Evolutionary conservation across 495 filamentous ascomycete species (phyloP), one percentile per base, ranked within the genome.

Genomic region (Neurospora pannonica): DNA sequence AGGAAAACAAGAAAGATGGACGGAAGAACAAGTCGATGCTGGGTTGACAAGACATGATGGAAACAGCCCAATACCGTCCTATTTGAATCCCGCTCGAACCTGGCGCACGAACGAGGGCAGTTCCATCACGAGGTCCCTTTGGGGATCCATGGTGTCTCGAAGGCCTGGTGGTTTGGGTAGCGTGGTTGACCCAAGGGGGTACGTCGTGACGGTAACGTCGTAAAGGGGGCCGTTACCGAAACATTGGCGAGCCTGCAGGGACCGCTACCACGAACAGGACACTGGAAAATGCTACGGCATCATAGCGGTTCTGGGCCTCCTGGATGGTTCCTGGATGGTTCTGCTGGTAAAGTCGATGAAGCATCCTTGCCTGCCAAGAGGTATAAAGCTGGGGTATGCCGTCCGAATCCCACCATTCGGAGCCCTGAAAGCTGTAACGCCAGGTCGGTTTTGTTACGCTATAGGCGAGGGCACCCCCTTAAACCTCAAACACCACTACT

Each of bases 401-500:
- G 54, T 67, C 54, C 38, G 70, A 73, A 75, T 76, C 75, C 74
- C 28, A 67, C 54, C 54, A 67, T 77, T 77, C 78, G 74, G 71
- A 36, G 38, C 67, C 60, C 70, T 62, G 73, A 70, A 62, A 76
- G 74, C 78, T 62, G 78, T 73, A 67, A 43, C 67, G 42, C 72
- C 38, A 70, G 73, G 46, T 38, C 70, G 74, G 79, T 78, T 79
- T 79, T 77, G 78, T 75, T 48, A 31, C 73, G 71, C 74, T 54
- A 74, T 72, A 77, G 73, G 76, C 75, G 76, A 77, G 74, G 70
- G 71, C 71, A 19, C 62, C 76, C 78, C 75, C 72, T 70, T 76
- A 74, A 77, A 78, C 74, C 72, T 77, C 76, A 78, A 76, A 81
- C 77, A 62, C 73, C 48, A 79, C 75, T 70, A 79, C 75, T 70